These are phyloP conservation scores for Naematelia aurantialba DNA, from an alignment of 768 basidiomycete species.

Conservation along the genomic window DNA sequence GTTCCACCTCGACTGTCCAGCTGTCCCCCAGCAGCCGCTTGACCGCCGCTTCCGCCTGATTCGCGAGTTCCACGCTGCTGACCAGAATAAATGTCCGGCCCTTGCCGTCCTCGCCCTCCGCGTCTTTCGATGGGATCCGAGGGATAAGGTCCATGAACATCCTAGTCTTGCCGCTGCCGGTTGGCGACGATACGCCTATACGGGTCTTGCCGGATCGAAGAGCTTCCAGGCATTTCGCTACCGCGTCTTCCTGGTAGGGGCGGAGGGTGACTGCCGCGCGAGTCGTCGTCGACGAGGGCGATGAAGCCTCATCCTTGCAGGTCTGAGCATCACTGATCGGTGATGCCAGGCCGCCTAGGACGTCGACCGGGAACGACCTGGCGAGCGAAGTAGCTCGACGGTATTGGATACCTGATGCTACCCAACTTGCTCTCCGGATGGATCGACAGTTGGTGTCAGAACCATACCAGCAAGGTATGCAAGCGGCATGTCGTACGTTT, in stretches of 20 bases:
- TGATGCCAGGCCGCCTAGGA: neutral
- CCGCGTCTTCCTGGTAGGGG: conserved; percentile 83
- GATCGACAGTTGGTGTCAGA: neutral
- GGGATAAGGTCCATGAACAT: conserved; percentile 81
- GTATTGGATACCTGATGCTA: neutral
- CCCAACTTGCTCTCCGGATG: neutral
- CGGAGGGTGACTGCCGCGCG: conserved; percentile 54
- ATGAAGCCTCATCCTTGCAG: neutral
- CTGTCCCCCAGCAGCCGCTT: conserved; percentile 60
- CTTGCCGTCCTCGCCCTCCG: neutral
- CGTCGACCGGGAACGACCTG: neutral
- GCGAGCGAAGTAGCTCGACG: neutral
- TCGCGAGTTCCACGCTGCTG: conserved; percentile 74
- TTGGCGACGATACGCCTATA: conserved; percentile 48
- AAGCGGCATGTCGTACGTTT: neutral
- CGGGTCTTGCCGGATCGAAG: conserved; percentile 62
- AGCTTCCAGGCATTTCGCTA: conserved; percentile 71
- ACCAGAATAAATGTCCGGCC: conserved; percentile 73
- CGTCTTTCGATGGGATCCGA: conserved; percentile 54
- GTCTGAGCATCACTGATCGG: neutral
- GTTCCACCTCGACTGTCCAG: conserved; percentile 86
- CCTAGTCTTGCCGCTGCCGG: conserved; percentile 68
- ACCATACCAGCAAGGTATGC: neutral
- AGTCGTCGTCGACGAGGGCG: neutral
- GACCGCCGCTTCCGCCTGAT: conserved; percentile 76